Evolutionary conservation across 2,329 filamentous ascomycete species (phyloP).

Genomic region (Ophiosphaerella herpotricha): DNA sequence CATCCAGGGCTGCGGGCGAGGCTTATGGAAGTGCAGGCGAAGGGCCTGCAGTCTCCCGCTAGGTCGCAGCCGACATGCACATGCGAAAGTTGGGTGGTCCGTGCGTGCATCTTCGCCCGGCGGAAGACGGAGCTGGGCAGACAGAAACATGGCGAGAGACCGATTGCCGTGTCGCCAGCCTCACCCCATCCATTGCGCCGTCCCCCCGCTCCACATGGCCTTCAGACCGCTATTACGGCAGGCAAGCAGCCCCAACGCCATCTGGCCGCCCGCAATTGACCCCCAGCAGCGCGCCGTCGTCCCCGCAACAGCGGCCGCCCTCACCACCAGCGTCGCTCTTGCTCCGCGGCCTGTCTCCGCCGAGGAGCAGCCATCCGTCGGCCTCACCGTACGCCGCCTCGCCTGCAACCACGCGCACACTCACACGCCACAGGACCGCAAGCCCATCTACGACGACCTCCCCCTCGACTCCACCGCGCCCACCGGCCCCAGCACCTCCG

Average conservation of each 20-base stretch:
- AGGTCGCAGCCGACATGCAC: constrained; percentile 11
- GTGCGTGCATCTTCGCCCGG: constrained; percentile 7
- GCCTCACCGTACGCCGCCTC: constrained; percentile 22
- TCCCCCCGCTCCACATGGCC: constrained; percentile 51
- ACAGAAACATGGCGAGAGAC: constrained; percentile 17
- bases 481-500: constrained; percentile 32
- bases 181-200: constrained; percentile 40
- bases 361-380: constrained; percentile 47
- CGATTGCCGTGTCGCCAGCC: constrained; percentile 10
- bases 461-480: constrained; percentile 47
- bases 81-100: constrained; percentile 12
- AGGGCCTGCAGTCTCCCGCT: too few species aligned
- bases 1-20: constrained; percentile 7
- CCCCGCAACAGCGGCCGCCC: constrained; percentile 50
- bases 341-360: constrained; percentile 55
- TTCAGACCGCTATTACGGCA: constrained; percentile 58
- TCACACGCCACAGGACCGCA: constrained; percentile 40
- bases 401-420: background rate
- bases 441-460: constrained; percentile 78
- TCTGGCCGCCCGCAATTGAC: too few species aligned
- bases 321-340: constrained; percentile 53
- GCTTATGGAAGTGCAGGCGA: constrained; percentile 5
- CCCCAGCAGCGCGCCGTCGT: constrained; percentile 53
- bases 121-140: constrained; percentile 22
- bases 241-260: constrained; percentile 44